Base-by-base conservation (phyloP, 2,329 filamentous ascomycete species). In the Aspergillus unguis region DNA sequence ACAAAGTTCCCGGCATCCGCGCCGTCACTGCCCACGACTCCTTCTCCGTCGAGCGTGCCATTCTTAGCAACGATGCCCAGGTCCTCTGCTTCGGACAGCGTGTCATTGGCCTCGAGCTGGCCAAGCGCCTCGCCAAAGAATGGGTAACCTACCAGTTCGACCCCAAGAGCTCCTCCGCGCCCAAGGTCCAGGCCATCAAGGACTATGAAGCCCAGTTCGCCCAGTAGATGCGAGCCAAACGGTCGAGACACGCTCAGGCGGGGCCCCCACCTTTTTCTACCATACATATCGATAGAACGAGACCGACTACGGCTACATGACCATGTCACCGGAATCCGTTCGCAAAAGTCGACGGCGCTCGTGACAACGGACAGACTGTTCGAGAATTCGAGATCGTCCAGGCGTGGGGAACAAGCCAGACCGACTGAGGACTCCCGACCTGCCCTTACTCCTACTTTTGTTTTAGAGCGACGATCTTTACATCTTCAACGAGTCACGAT, bases 1-100 rank as follows among this genome's bases (percentile, higher is more conserved):
- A 95, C 79, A 95, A 95, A 72, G 84, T 95, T 58, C 86, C 85
- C 52, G 90, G 90, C 5, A 84, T 95, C 56, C 79, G 90, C 26
- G 90, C 90, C n/a, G 90, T 95, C 17, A 95, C 90, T 4, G 90
- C 90, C 1, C 90, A 95, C 70, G 90, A 95, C 68, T 86, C 85
- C 60, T 95, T 92, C 77, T 86, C 82, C 51, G 88, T 95, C 5
- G 90, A 95, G 79, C 77, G 89, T 45, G 85, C 87, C 23, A 82
- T 95, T 8, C 74, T 92, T 64, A 90, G 86, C 75, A 95, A 95
- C 71, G 86, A 95, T 68, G 88, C 89, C 3, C 90, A 95, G 74
- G 89, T 95, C 31, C 75, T 95, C 56, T 95, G 90, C 69, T 86
- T 95, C 78, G 90, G 90, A 0, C 87, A 95, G 80, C 77, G 90